phyloP scores from a whole-genome alignment of 352 stramenopile genomes.

The Phytophthora nicotianae region DNA sequence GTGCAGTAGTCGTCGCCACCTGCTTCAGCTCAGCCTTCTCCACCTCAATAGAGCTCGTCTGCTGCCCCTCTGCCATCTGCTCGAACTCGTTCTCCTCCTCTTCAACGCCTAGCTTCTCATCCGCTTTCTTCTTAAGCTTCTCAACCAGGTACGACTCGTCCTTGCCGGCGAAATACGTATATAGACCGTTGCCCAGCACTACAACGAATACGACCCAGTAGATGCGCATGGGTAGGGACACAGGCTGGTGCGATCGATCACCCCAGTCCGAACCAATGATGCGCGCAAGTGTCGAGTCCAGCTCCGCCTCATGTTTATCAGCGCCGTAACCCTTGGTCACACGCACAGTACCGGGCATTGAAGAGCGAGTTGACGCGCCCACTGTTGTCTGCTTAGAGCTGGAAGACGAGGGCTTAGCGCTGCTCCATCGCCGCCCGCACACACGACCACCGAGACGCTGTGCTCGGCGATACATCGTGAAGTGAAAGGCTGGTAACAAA shows the following conservation, averaged over 20 bases:
- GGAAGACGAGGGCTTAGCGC: slow-evolving; percentile 14
- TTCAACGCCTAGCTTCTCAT: slow-evolving; percentile 53
- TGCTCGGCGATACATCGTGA: slow-evolving; percentile 22
- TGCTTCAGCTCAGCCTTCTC: slow-evolving; percentile 7
- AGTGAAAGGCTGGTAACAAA: slow-evolving; percentile 1
- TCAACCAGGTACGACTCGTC: slow-evolving; percentile 63
- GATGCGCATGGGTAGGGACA: slow-evolving; percentile 72
- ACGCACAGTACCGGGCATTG: slow-evolving; percentile 42
- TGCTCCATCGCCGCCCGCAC: slow-evolving; percentile 29
- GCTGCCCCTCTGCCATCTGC: slow-evolving; percentile 26
- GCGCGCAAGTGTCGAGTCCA: slow-evolving; percentile 64
- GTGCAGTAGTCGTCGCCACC: neutral
- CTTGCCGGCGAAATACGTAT: slow-evolving; percentile 59
- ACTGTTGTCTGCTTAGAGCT: neutral
- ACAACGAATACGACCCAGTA: slow-evolving; percentile 73
- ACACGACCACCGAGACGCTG: slow-evolving; percentile 14
- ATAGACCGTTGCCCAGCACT: slow-evolving; percentile 64
- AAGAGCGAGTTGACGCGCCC: slow-evolving; percentile 8
- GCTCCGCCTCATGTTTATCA: slow-evolving; percentile 47
- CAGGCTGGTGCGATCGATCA: slow-evolving; percentile 64
- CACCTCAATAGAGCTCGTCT: neutral
- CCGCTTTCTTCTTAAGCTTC: slow-evolving; percentile 58
- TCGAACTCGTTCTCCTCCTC: slow-evolving; percentile 56
- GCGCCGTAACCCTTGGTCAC: slow-evolving; percentile 39
- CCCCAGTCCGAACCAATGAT: slow-evolving; percentile 82